Evolutionary conservation across 768 basidiomycete species (phyloP), one percentile per base, ranked within the genome.

Genomic region (Chlorophyllum brunneum): DNA sequence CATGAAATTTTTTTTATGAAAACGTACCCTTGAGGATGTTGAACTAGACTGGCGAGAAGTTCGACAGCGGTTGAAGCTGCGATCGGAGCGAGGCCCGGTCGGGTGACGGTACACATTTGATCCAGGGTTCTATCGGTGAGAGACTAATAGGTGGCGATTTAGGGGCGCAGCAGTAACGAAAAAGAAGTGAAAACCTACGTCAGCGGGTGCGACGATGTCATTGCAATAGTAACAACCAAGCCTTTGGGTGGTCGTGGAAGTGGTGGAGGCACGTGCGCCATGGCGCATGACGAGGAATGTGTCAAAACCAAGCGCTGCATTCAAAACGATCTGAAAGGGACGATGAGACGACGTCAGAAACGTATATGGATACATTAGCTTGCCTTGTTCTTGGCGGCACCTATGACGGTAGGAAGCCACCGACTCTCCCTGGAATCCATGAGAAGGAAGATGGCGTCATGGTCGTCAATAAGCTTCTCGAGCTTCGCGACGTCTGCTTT

Each of bases 401-500:
- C 88, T 11, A 99, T 67, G 9, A 99, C 83, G 0, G 92, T 97
- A 9, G 95, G 97, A 44, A 99, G 70, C 97, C 97, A 99, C 39
- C 97, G 71, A 59, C 92, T 94, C 68, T 99, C 97, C 30, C 95
- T 75, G n/a, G 94, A 98, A 65, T 98, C 97, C 97, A 98, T 98
- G 20, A 98, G 75, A 27, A 98, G 73, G 67, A 94, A 98, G 2
- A 98, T 76, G 0, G 77, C 95, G 62, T 99, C 97, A 62, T 99
- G 95, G 15, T 76, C 73, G 26, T 88, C 85, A 51, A 98, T 77
- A 13, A 98, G 78, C 22, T 75, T 65, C 60, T 95, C 92, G 7
- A 99, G 78, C 59, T 75, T 72, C 27, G 69, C 69, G 0, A 98
- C 83, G 57, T 92, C 86, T n/a, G 74, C 73, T 62, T 80, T 77